Percentiles rank a stretch among this genome's conserved stretches.
These are phyloP conservation scores for Xylaria sp. DNA, from an alignment of 2,329 filamentous ascomycete genomes.

Conservation along the genomic window DNA sequence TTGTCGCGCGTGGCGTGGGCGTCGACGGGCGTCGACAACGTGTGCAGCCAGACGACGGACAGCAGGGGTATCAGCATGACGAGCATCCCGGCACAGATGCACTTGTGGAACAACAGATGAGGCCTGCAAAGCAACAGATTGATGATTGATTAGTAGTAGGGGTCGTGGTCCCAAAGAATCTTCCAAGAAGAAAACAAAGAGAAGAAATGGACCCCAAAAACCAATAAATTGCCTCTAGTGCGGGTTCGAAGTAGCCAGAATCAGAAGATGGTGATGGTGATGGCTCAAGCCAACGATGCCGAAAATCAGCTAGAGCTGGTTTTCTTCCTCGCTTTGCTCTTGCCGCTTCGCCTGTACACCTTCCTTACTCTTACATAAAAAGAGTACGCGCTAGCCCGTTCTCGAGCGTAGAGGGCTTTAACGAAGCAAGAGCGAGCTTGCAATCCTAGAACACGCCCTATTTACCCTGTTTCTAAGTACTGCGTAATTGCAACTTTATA, in stretches of 20 bases:
- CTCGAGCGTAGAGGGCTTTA: not conserved
- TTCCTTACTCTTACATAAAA: not conserved
- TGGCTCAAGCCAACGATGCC: not conserved
- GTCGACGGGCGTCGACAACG: conserved; percentile 30
- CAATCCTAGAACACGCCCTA: not conserved
- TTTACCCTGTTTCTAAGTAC: not conserved
- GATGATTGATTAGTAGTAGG: conserved; percentile 14
- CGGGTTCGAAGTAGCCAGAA: conserved; percentile 23
- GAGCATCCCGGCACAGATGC: conserved; percentile 36
- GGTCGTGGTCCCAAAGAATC: conserved; percentile 23
- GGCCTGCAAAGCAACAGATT: conserved; percentile 24
- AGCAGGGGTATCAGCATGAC: conserved; percentile 44
- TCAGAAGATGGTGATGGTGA: conserved; percentile 5
- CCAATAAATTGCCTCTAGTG: conserved; percentile 10
- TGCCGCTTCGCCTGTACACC: conserved; percentile 15
- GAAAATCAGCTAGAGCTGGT: not conserved
- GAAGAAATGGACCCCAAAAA: conserved; percentile 1
- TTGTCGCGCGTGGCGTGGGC: conserved; percentile 55
- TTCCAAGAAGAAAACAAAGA: conserved; percentile 25
- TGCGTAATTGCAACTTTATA: not conserved
- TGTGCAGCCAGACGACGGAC: conserved; percentile 38
- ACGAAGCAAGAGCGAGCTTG: conserved; percentile 12
- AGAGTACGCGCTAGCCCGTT: not conserved
- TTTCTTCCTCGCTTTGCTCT: not conserved
- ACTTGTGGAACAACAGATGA: conserved; percentile 31